These are phyloP conservation scores for Boletus rubroflammeus DNA, from an alignment of 768 basidiomycete species.

Conservation along the genomic window DNA sequence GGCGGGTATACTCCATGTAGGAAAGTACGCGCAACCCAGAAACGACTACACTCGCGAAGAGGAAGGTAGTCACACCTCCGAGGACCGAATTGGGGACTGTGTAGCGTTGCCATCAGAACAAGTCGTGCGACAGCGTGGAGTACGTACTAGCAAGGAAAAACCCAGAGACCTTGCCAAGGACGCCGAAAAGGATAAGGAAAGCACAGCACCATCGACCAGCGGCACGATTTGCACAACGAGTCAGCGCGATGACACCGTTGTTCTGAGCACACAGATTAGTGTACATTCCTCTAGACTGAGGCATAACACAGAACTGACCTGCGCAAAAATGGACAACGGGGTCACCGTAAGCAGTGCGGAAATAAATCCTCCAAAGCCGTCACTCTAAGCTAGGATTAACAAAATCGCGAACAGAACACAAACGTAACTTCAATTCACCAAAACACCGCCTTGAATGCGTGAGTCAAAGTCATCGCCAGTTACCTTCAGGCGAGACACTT, in stretches of 20 bases:
- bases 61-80: constrained; percentile 84
- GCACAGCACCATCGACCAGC: constrained; percentile 78
- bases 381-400: constrained; percentile 41
- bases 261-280: constrained; percentile 41
- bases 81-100: constrained; percentile 74
- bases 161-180: constrained; percentile 79
- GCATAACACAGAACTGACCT: constrained; percentile 28
- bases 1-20: constrained; percentile 53
- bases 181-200: constrained; percentile 77
- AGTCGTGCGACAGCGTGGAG: neutral
- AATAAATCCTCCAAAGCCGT: constrained; percentile 77
- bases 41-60: constrained; percentile 71
- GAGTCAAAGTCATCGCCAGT: constrained; percentile 75
- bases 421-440: constrained; percentile 38
- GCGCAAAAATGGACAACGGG: constrained; percentile 76
- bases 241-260: constrained; percentile 80
- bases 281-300: neutral
- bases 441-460: constrained; percentile 78
- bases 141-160: constrained; percentile 71
- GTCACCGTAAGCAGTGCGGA: constrained; percentile 80
- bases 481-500: constrained; percentile 73
- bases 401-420: neutral
- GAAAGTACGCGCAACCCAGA: constrained; percentile 71
- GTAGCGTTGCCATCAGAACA: neutral
- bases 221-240: constrained; percentile 75